Base-by-base conservation (phyloP, 2,329 filamentous ascomycete genomes). In the Arthrobotrys megalospora region DNA sequence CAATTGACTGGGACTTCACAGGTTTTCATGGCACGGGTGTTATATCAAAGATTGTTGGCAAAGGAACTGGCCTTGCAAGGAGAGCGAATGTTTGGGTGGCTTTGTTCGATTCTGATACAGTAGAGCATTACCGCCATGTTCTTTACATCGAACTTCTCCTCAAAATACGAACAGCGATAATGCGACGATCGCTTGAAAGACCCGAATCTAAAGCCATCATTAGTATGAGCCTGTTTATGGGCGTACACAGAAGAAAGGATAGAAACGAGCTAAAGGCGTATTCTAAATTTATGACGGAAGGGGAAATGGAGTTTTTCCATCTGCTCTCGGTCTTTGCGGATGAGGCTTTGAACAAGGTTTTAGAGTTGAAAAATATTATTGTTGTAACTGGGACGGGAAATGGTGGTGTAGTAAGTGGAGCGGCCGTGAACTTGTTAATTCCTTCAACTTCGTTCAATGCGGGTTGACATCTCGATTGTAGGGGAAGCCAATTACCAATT, bases 1-100 rank as follows among this genome's bases (percentile, higher is more conserved):
- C 52, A 21, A 28, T 21, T 2, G 47, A 65, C 14, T 58, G 50
- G n/a, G 45, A 45, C 8, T 6, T 1, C n/a, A 8, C 1, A 10
- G 24, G 16, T 6, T 64, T 19, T 38, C 38, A 64, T 38, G 64
- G 64, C 0, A 65, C 72, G 1, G 36, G 19, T 10, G 55, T 64
- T 0, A 12, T 38, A 6, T 60, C 72, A 1, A 76, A 76, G 48
- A 60, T 76, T 36, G 48, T 69, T 19, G 72, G 72, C 0, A 60
- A 50, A 14, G 21, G 28, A 14, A 62, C 70, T 5, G 70, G 70
- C 3, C 24, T 60, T 1, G 70, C 70, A 6, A 58, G 50, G 11
- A 50, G 50, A 32, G 62, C 70, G 8, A 62, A 43, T 16, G 32
- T 75, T 8, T 62, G 50, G 38, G 1, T 36, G 1, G 48, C 43